Base-by-base conservation (phyloP, 192 early-diverging fungal genomes). In the Backusella psychrophila region DNA sequence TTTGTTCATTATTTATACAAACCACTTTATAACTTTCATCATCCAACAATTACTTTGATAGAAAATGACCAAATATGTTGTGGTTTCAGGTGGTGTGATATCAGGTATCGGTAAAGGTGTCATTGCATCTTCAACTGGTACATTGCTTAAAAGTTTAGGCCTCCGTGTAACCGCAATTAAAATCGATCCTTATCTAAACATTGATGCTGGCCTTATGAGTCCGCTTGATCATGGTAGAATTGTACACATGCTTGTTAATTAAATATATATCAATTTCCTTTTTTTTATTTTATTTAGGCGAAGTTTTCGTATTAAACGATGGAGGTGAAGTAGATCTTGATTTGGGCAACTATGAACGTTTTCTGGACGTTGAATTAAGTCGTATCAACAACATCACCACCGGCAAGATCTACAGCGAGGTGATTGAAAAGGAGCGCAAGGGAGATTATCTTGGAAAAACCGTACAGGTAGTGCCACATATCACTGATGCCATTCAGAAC, bases 41-140 rank as follows among this genome's bases (percentile, higher is more conserved):
- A 44, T 44, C 12, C 0, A 49, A 46, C 14, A 71, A 33, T 49
- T 34, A 39, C 34, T 39, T 2, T n/a, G 23, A 49, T 23, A 14
- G 46, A 71, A 66, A 31, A 87, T 87, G 86, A 89, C 88, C 83
- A 99, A 98, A 85, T 99, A 99, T 90, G 95, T 99, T 77, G 81
- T 98, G 76, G 96, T 99, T 68, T 96, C 94, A 74, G 98, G 98
- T 53, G 98, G 98, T 83, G 98, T 99, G 69, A 99, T 99, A 81
- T 98, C 97, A 33, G 98, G 98, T 41, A 98, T 99, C 76, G 98
- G 98, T 77, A 99, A 99, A 86, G 98, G 98, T 53, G 95, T 99
- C 65, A 99, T 99, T 85, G 98, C 98, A 39, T 98, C 97, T 67
- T 96, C 94, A 26, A 97, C 96, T 6, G 98, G 98, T 70, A 89